Conservation (phyloP, 2,329 filamentous ascomycete species). For the Penicillium psychrosexuale region DNA sequence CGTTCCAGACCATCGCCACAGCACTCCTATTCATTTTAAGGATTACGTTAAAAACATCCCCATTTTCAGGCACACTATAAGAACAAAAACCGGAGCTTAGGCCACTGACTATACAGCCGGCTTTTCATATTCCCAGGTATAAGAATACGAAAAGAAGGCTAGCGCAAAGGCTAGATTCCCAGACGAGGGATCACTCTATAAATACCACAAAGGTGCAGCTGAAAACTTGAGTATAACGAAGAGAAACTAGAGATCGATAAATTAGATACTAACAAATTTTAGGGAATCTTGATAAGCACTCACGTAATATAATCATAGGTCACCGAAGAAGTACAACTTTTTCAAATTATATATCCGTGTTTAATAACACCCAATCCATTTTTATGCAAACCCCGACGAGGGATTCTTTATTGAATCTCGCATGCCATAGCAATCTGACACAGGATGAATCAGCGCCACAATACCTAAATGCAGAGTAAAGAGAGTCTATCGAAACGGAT, state of each 20-base stretch:
- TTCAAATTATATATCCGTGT: not conserved
- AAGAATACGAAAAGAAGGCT: conserved; percentile 8
- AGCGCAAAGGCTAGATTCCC: conserved; percentile 13
- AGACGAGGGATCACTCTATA: conserved; percentile 15
- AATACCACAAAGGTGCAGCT: conserved; percentile 22
- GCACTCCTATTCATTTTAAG: conserved; percentile 24
- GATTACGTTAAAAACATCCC: conserved; percentile 15
- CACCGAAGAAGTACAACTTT: not conserved
- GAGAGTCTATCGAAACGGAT: not conserved
- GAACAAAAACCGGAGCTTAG: conserved; percentile 3
- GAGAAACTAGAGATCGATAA: not conserved
- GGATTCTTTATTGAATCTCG: not conserved
- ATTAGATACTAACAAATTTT: not conserved
- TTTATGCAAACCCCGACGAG: not conserved
- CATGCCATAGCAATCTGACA: not conserved
- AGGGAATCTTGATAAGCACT: not conserved
- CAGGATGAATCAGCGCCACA: not conserved
- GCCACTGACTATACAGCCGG: conserved; percentile 13
- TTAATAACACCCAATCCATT: not conserved
- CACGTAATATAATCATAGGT: not conserved
- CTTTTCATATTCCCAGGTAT: conserved; percentile 9
- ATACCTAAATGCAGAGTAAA: not conserved
- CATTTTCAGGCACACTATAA: conserved; percentile 14
- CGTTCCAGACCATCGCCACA: conserved; percentile 20
- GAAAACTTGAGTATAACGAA: not conserved